Conservation (phyloP, 306 rosid species). For the Amphicarpaea edgeworthii region DNA sequence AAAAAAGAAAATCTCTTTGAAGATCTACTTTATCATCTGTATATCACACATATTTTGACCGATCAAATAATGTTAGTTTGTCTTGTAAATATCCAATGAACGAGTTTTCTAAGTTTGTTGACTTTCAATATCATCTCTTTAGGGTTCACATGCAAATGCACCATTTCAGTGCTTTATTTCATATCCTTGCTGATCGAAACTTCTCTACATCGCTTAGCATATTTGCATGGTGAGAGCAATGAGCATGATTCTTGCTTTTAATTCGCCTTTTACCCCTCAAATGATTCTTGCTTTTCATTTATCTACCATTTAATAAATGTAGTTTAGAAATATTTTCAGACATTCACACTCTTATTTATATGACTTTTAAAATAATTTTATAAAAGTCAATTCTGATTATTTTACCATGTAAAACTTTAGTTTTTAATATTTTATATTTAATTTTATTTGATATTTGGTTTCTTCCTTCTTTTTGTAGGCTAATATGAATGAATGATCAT, state of each 20-base stretch:
- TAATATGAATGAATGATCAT: not conserved
- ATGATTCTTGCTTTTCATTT: conserved; percentile 1
- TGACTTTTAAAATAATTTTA: no score
- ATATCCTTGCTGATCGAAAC: not conserved
- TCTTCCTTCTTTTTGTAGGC: not conserved
- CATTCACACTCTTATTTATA: no score
- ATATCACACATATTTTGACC: not conserved
- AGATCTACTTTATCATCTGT: conserved; percentile 10
- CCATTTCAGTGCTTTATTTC: not conserved
- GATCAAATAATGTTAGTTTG: not conserved
- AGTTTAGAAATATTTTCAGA: no score
- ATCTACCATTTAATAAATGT: not conserved
- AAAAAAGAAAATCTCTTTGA: not conserved
- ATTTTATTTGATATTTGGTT: not conserved
- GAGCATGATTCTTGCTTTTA: not conserved
- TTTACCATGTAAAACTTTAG: no score
- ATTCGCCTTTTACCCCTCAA: not conserved
- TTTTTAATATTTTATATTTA: not conserved
- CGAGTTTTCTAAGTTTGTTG: not conserved
- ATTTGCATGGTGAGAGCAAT: not conserved
- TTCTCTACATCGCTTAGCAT: not conserved
- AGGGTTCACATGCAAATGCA: conserved; percentile 33
- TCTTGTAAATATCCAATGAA: not conserved
- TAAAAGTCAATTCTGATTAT: no score
- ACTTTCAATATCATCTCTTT: conserved; percentile 6